Conservation (phyloP, 345 rosid genomes). For the Ricinus communis region DNA sequence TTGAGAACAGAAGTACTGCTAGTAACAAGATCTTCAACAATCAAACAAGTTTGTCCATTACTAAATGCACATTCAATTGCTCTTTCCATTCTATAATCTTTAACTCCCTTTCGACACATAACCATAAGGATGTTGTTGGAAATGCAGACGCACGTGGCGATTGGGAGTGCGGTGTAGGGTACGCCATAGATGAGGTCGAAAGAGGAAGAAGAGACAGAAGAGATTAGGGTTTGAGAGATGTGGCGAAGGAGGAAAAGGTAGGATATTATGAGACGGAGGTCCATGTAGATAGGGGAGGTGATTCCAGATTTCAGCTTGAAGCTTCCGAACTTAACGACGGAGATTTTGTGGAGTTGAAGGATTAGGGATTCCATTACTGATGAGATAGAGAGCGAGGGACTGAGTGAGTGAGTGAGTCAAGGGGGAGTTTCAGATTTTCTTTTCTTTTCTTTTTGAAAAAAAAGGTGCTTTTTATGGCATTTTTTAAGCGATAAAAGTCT, state of each 20-base stretch:
- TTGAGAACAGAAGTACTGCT: constrained; percentile 93
- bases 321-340: constrained; percentile 84
- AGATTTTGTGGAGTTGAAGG: constrained; percentile 80
- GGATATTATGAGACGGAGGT: constrained; percentile 87
- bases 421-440: no score
- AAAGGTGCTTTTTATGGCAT: no score
- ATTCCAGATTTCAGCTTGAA: constrained; percentile 96
- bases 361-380: constrained; percentile 82
- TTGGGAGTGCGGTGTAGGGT: constrained; percentile 95
- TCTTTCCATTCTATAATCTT: constrained; percentile 82
- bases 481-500: no score
- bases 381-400: no score
- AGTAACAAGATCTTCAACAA: constrained; percentile 85
- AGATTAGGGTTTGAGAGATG: constrained; percentile 67
- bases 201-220: constrained; percentile 57
- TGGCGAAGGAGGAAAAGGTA: constrained; percentile 74
- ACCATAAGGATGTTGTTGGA: constrained; percentile 70
- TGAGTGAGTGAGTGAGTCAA: no score
- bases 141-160: constrained; percentile 78
- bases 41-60: constrained; percentile 54
- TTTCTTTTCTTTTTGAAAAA: no score
- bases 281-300: constrained; percentile 85
- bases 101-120: constrained; percentile 90
- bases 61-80: constrained; percentile 76
- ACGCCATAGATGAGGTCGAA: constrained; percentile 83